These are phyloP conservation scores for Colletotrichum sp. DNA, from an alignment of 2,329 filamentous ascomycete genomes.

Conservation along the genomic window DNA sequence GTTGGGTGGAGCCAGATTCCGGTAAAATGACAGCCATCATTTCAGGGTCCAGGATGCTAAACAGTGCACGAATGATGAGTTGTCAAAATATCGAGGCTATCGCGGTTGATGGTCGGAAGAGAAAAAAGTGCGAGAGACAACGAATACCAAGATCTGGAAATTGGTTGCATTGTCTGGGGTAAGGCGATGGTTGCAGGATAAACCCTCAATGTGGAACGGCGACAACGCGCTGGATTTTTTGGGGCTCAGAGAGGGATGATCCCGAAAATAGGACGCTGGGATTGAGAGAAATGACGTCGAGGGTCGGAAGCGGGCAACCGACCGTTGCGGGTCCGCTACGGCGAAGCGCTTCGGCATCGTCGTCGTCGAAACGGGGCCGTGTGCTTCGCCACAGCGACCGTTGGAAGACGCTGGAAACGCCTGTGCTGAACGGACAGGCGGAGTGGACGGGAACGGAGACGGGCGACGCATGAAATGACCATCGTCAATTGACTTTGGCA, in stretches of 20 bases:
- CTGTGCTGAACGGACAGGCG: neutral
- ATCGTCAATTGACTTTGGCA: neutral
- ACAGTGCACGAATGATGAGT: neutral
- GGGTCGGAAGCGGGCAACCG: neutral
- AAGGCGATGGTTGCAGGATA: neutral
- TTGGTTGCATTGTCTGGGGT: slow-evolving; percentile 14
- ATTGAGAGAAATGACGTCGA: slow-evolving; percentile 14
- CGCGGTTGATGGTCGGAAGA: neutral
- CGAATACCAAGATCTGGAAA: neutral
- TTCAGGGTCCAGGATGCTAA: neutral
- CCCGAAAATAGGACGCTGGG: neutral
- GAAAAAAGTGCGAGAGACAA: too few species aligned
- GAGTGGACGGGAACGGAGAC: neutral
- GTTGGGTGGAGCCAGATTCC: neutral
- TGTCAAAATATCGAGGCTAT: neutral
- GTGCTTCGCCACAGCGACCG: neutral
- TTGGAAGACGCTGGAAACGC: neutral
- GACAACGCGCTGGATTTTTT: neutral
- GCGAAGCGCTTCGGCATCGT: slow-evolving; percentile 8
- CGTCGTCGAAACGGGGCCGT: slow-evolving; percentile 9
- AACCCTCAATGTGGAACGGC: neutral
- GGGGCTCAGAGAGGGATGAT: neutral
- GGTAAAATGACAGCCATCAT: neutral
- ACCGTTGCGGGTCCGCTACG: slow-evolving; percentile 1
- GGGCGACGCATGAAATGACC: neutral